Percentiles rank a stretch among this genome's conserved stretches.
phyloP scores from a whole-genome alignment of 306 rosid species.

The Vigna radiata region DNA sequence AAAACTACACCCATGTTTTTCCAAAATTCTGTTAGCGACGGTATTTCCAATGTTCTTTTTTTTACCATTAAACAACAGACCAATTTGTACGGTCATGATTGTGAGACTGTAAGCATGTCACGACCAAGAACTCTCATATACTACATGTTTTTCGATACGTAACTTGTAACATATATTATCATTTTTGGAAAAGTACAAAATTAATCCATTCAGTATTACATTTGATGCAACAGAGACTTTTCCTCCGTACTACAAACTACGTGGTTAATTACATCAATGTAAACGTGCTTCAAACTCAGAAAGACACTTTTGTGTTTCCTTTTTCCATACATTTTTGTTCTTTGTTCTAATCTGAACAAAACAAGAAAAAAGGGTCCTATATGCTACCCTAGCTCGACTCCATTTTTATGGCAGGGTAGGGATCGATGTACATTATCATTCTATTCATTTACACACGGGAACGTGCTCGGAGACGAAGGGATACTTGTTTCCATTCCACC shows the following conservation, averaged over 20 bases:
- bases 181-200: conserved; percentile 27
- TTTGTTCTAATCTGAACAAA: conserved; percentile 42
- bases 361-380: conserved; percentile 42
- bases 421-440: conserved; percentile 41
- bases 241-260: conserved; percentile 33
- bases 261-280: conserved; percentile 51
- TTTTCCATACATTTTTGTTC: conserved; percentile 46
- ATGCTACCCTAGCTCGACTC: conserved; percentile 50
- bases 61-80: conserved; percentile 37
- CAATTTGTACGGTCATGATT: conserved; percentile 24
- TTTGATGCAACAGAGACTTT: conserved; percentile 46
- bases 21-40: conserved; percentile 1
- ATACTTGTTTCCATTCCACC: conserved; percentile 66
- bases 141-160: conserved; percentile 22
- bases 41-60: conserved; percentile 32
- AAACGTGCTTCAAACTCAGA: conserved; percentile 46
- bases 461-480: conserved; percentile 47
- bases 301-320: conserved; percentile 59
- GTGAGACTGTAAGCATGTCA: conserved; percentile 9
- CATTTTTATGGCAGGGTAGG: conserved; percentile 46
- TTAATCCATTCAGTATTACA: conserved; percentile 41
- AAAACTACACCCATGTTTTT: conserved; percentile 14
- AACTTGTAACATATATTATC: conserved; percentile 37
- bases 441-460: conserved; percentile 52
- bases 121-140: conserved; percentile 12